Evolutionary conservation across 2,329 filamentous ascomycete genomes (phyloP).

Genomic region (Xenoacremonium recifei): DNA sequence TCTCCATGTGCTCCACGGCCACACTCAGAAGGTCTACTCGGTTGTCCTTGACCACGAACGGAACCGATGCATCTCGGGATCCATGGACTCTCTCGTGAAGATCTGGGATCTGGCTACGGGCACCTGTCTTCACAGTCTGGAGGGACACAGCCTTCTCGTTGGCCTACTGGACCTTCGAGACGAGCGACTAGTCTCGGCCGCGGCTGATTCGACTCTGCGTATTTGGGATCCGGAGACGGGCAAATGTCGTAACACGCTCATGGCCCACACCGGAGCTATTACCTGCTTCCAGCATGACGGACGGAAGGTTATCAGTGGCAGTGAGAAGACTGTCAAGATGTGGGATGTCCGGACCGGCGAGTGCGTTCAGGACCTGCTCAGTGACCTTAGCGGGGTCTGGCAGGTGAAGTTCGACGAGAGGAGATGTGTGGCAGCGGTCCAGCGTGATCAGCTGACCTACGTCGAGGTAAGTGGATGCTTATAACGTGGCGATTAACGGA

Average conservation of each 20-base stretch:
- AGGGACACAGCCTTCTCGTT: constrained; percentile 90
- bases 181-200: constrained; percentile 88
- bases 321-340: constrained; percentile 95
- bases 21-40: constrained; percentile 93
- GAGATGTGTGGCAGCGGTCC: constrained; percentile 92
- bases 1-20: constrained; percentile 79
- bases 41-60: constrained; percentile 90
- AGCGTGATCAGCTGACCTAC: constrained; percentile 88
- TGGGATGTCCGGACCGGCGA: constrained; percentile 94
- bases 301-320: constrained; percentile 94
- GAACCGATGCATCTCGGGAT: constrained; percentile 94
- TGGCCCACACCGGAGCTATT: constrained; percentile 93
- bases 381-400: constrained; percentile 95
- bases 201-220: constrained; percentile 89
- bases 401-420: constrained; percentile 97
- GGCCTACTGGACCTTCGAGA: constrained; percentile 87
- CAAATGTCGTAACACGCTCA: constrained; percentile 84
- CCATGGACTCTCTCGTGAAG: constrained; percentile 97
- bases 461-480: constrained; percentile 71
- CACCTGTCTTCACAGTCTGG: constrained; percentile 79
- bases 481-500: not conserved
- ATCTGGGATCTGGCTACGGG: constrained; percentile 95
- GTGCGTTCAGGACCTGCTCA: constrained; percentile 88
- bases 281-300: constrained; percentile 98
- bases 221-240: constrained; percentile 97